Base-by-base conservation (phyloP, 371 early-diverging fungal genomes). In the Sporodiniella umbellata region DNA sequence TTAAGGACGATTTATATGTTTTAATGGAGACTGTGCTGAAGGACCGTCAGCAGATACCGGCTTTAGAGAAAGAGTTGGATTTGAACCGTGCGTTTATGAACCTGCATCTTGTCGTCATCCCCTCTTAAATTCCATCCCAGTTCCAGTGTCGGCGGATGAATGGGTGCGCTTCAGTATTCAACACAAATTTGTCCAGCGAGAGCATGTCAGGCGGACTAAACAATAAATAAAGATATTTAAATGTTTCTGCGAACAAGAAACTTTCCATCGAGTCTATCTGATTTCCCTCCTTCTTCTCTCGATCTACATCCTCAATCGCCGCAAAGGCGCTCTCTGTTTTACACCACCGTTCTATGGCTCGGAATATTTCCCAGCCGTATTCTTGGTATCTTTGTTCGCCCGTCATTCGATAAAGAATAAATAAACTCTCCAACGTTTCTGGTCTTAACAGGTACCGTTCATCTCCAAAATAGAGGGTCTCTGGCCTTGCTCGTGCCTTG, bases 151-250 rank as follows among this genome's bases (percentile, higher is more conserved):
- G 56, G 18, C 68, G 60, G 22, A 56, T 14, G 22, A 68, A 64
- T 8, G 68, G 85, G 65, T 90, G 90, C 0, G 85, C 91, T 52
- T 86, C 86, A 0, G 90, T 87, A 23, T 79, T 90, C 47, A 86
- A 76, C 4, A 90, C 72, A 47, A 75, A 90, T 48, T 89, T 68
- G 56, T 87, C 85, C 45, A 93, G 64, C 15, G 88, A 78, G 2
- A 86, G 50, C 5, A 79, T 21, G 5, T 75, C 72, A 19, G 68
- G 59, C 11, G 81, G 76, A 43, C 79, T 74, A 52, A 94, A 94
- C 21, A 93, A 66, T 43, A 92, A 63, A 66, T 90, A 94, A 18
- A 94, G 66, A 58, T 94, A 94, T 66, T 94, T 94, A 40, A 94
- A 79, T 0, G 93, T 92, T 57, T 94, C 92, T 0, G 88, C 90